Percentiles rank a stretch among this genome's conserved stretches.
These are phyloP conservation scores for Talaromyces verruculosus DNA, from an alignment of 2,329 filamentous ascomycete genomes.

Conservation along the genomic window DNA sequence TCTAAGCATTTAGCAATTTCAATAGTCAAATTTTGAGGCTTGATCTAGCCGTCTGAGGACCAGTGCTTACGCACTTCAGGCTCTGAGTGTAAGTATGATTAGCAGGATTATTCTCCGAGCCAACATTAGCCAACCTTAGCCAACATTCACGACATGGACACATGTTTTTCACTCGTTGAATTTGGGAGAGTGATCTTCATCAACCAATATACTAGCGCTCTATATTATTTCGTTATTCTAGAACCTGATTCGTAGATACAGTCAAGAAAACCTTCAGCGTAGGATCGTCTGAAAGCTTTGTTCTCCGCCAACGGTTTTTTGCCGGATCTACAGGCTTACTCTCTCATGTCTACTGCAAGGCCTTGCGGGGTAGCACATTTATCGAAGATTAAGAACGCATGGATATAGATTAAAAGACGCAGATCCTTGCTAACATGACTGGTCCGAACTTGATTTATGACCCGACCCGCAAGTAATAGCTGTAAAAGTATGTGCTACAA, in stretches of 20 bases:
- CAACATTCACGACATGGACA: not conserved
- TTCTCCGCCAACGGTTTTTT: not conserved
- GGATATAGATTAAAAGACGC: not conserved
- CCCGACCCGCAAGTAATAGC: not conserved
- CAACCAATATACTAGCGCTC: not conserved
- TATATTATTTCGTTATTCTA: not conserved
- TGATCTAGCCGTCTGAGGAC: not conserved
- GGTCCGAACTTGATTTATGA: not conserved
- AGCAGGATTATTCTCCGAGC: not conserved
- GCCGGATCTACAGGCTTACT: not conserved
- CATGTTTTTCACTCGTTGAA: not conserved
- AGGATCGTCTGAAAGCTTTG: not conserved
- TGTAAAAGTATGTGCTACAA: not conserved
- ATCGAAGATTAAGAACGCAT: not conserved
- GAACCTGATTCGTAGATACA: not conserved
- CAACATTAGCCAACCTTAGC: not conserved
- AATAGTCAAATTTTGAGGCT: not conserved
- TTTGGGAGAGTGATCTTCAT: not conserved
- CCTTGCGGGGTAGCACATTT: constrained; percentile 2
- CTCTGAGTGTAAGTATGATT: not conserved
- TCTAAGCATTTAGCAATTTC: not conserved
- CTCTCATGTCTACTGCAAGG: not conserved
- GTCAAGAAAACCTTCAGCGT: not conserved
- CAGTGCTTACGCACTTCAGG: not conserved
- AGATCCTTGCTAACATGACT: constrained; percentile 2